Base-by-base conservation (phyloP, 495 filamentous ascomycete species). In the Talaromyces thailandensis region DNA sequence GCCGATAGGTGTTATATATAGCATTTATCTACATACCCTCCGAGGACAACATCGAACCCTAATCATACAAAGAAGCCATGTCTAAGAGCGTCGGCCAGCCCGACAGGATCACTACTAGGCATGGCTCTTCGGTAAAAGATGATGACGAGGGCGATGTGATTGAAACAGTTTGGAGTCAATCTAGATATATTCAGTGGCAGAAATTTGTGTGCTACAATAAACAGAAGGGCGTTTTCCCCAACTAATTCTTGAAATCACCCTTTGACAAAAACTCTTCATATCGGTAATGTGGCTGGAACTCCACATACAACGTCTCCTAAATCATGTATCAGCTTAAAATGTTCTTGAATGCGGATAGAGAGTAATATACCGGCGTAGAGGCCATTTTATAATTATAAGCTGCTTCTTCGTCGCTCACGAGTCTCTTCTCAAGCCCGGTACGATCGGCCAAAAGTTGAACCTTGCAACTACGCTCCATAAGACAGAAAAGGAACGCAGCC, bases 321-420 rank as follows among this genome's bases (percentile, higher is more conserved):
- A 70, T 4, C 63, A 29, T 5, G 32, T 64, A 4, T 48, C 5
- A 48, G 43, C 18, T 48, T 1, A 45, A 45, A 45, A 43, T 43
- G 12, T 11, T 37, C 35, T 45, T 2, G 40, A 21, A 45, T 29
- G 64, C 57, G 9, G 9, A 12, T 9, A 23, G 18, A 26, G 4
- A 26, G 52, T 16, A 25, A 16, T 24, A 16, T 55, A 55, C 52
- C 28, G 52, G 52, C 52, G 66, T 45, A 32, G 72, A 78, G 25
- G 76, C 79, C 80, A 82, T 79, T 62, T 72, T 75, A 66, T 78
- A 82, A 62, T 79, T 82, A 66, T 76, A 79, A 2, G 71, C 75
- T 6, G 81, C 82, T 65, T 83, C 80, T 55, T 81, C 79, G 65
- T 83, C 76, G 58, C 66, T 71, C 58, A 82, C 73, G 28, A 81